Conservation (phyloP, 768 basidiomycete species). For the Chalciporus chontae region DNA sequence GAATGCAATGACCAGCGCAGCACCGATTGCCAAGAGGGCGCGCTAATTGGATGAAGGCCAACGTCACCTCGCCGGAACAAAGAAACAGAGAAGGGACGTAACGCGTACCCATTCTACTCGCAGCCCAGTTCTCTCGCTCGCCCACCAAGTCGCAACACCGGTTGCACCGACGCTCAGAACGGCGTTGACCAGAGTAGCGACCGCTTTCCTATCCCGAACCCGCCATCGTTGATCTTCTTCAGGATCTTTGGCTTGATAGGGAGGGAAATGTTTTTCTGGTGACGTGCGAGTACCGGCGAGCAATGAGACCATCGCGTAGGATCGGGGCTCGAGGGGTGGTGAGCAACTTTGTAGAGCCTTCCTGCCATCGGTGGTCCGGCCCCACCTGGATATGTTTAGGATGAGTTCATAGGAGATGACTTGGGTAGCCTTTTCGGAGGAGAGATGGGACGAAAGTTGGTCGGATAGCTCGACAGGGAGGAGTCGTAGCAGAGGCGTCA, state of each 20-base stretch:
- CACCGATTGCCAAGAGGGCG: slow-evolving; percentile 58
- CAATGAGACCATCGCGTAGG: slow-evolving; percentile 69
- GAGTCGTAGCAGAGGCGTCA: slow-evolving; percentile 43
- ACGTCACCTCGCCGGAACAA: slow-evolving; percentile 4
- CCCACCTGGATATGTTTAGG: slow-evolving; percentile 62
- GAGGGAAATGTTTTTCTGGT: slow-evolving; percentile 67
- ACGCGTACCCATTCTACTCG: slow-evolving; percentile 70
- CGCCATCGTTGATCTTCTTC: slow-evolving; percentile 45
- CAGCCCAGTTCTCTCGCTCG: slow-evolving; percentile 60
- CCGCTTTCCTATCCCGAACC: slow-evolving; percentile 56
- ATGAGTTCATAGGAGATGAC: slow-evolving; percentile 64
- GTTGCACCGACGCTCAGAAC: slow-evolving; percentile 65
- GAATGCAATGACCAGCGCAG: slow-evolving; percentile 62
- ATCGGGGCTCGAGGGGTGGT: slow-evolving; percentile 45
- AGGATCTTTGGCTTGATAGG: slow-evolving; percentile 43
- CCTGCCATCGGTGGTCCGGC: slow-evolving; percentile 50
- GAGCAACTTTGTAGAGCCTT: slow-evolving; percentile 36
- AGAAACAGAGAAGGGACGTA: neutral
- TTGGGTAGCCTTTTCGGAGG: slow-evolving; percentile 17
- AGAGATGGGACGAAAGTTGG: slow-evolving; percentile 40
- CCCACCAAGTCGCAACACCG: slow-evolving; percentile 72
- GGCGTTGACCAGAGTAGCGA: slow-evolving; percentile 69
- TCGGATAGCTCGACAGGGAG: slow-evolving; percentile 44
- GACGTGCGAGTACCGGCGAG: slow-evolving; percentile 79
- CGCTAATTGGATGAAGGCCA: slow-evolving; percentile 34